Evolutionary conservation across 2,329 filamentous ascomycete genomes (phyloP).

Genomic region (Colletotrichum sp.): DNA sequence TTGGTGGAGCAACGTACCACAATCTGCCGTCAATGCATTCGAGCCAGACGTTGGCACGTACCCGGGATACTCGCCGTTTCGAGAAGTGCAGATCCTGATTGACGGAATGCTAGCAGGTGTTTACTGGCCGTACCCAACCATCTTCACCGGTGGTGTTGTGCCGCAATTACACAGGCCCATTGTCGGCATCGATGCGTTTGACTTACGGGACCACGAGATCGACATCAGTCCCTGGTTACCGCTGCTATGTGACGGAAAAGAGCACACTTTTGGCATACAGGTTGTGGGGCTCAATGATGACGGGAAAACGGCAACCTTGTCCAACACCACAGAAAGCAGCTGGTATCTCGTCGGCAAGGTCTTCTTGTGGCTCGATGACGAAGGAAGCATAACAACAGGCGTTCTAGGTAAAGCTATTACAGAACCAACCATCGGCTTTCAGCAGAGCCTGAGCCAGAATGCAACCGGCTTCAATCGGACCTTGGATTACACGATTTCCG

Average conservation of each 20-base stretch:
- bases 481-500: conserved; percentile 62
- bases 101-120: conserved; percentile 77
- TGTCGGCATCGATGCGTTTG: conserved; percentile 80
- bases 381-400: conserved; percentile 57
- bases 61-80: conserved; percentile 74
- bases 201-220: conserved; percentile 80
- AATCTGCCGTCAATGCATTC: conserved; percentile 66
- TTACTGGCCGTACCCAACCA: conserved; percentile 80
- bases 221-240: conserved; percentile 82
- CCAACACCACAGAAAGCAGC: conserved; percentile 61
- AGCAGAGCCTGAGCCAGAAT: conserved; percentile 50
- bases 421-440: conserved; percentile 53
- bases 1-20: conserved; percentile 82
- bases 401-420: conserved; percentile 32
- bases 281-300: conserved; percentile 68
- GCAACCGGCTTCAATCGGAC: conserved; percentile 63
- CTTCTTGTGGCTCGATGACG: conserved; percentile 72
- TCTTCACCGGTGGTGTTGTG: conserved; percentile 82
- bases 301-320: conserved; percentile 47
- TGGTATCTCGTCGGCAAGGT: conserved; percentile 83
- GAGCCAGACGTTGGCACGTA: conserved; percentile 58
- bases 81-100: conserved; percentile 80
- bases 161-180: conserved; percentile 80
- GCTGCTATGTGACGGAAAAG: conserved; percentile 66
- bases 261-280: conserved; percentile 72